Evolutionary conservation across 1,284 basidiomycete species (phyloP), one percentile per base, ranked within the genome.

Genomic region (Leucoagaricus sp.): DNA sequence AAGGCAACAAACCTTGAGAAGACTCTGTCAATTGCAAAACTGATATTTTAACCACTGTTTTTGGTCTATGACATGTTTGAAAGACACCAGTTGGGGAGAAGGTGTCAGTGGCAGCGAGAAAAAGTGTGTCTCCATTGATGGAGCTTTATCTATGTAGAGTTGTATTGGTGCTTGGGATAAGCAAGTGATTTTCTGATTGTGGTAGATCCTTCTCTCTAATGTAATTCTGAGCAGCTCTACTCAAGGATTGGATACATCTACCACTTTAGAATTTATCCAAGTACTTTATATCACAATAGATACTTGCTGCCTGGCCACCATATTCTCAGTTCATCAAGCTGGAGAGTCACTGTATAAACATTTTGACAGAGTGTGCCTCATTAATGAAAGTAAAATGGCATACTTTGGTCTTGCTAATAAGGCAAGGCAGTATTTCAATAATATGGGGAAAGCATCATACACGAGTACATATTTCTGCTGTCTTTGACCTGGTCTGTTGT

Each of bases 21-120:
- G 70, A 78, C 17, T 84, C 75, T 53, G 58, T 53, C 2, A 69
- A 70, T 10, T 67, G 64, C 33, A 69, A 79, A 2, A 82, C 81
- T 0, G 77, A 82, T 33, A 75, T 86, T n/a, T 63, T 89, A 7
- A 75, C 82, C 49, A 88, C 84, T 4, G 76, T 89, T 29, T 86
- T 93, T 60, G 89, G 89, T 47, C 75, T 93, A 54, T 71, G 76
- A 6, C 88, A 89, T 63, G 76, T 75, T 3, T 74, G 72, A 60
- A 72, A 78, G 33, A 86, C 83, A 0, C 76, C 76, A 21, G 88
- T 93, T 46, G 91, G 91, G 8, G 84, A 91, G 69, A 88, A 4
- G 91, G 90, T 57, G 84, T 93, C 8, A 85, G 83, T 48, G 91
- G 90, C n/a, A 91, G 91, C n/a, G 83, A 90, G 75, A 86, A 87